Conservation (phyloP, 2,329 filamentous ascomycete genomes). For the Pseudomassariella vexata region DNA sequence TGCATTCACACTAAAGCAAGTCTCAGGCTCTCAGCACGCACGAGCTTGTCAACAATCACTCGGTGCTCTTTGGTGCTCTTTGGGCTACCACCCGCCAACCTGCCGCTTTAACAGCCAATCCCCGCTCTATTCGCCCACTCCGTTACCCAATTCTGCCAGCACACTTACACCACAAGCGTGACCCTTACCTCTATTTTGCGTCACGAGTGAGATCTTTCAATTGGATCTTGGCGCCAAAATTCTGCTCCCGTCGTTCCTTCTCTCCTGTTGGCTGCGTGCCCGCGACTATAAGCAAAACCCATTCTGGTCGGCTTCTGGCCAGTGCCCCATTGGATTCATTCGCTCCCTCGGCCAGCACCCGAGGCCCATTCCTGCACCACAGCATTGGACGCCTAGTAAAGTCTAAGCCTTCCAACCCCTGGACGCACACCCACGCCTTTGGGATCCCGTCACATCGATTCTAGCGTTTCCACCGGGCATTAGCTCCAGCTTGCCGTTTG, state of each 20-base stretch:
- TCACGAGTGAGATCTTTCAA: too few relatives aligned
- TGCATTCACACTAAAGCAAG: slow-evolving; percentile 4
- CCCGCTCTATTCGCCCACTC: slow-evolving; percentile 5
- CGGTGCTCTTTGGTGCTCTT: neutral
- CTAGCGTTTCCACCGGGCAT: slow-evolving; percentile 19
- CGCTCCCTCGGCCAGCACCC: too few relatives aligned
- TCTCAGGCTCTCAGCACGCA: slow-evolving; percentile 6
- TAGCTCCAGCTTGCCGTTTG: slow-evolving; percentile 19
- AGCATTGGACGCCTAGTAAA: too few relatives aligned
- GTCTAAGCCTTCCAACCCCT: slow-evolving; percentile 10
- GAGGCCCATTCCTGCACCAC: too few relatives aligned
- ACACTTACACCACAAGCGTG: too few relatives aligned
- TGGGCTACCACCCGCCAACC: slow-evolving; percentile 3
- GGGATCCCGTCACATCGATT: slow-evolving; percentile 23
- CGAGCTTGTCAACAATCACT: neutral
- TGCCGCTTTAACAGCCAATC: slow-evolving; percentile 8
- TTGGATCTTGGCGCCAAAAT: too few relatives aligned
- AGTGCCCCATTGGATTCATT: too few relatives aligned
- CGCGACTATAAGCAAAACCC: too few relatives aligned
- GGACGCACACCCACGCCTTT: slow-evolving; percentile 17
- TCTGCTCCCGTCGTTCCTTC: too few relatives aligned
- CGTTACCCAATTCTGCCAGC: slow-evolving; percentile 1
- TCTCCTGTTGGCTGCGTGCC: too few relatives aligned
- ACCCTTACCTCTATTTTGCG: too few relatives aligned
- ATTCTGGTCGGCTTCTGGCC: too few relatives aligned